Base-by-base conservation (phyloP, 495 filamentous ascomycete species). In the Apiosordaria backusii region DNA sequence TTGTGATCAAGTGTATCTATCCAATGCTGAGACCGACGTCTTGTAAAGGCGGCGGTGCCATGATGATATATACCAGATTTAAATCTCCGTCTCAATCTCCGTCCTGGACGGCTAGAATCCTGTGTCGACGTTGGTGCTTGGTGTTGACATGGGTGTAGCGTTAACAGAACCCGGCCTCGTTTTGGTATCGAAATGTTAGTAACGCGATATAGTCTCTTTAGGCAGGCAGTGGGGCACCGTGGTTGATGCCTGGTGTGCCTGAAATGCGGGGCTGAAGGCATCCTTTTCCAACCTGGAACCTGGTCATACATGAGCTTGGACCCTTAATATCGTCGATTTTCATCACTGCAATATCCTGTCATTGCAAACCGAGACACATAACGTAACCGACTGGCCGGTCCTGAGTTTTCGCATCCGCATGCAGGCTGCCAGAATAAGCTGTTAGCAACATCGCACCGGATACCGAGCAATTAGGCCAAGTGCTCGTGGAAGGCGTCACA, bases 361-460 rank as follows among this genome's bases (percentile, higher is more conserved):
- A n/a, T n/a, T n/a, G n/a, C n/a, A n/a, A n/a, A n/a, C n/a, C 0
- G 87, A 79, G 1, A 83, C 77, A 59, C 79, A 85, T 52, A 89
- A 88, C 0, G 84, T 77, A 0, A 89, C 84, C 0, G 87, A 87
- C 63, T 90, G 88, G 0, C 87, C 86, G 21, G 80, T 67, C 1
- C 86, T 86, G 4, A 90, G 77, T 67, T 85, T 84, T 61, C 87
- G 70, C 86, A 89, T 86, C 58, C 87, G 70, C 86, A 88, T 90
- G 63, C 87, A 90, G 5, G 87, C 88, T 3, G 10, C 55, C 4
- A n/a, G n/a, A n/a, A n/a, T n/a, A n/a, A n/a, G n/a, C n/a, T n/a
- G n/a, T n/a, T n/a, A n/a, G n/a, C n/a, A n/a, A n/a, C n/a, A n/a
- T n/a, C n/a, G n/a, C n/a, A n/a, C n/a, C n/a, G n/a, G n/a, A n/a